Evolutionary conservation across 257 asterid genomes (phyloP).

Genomic region (Ilex asprella): DNA sequence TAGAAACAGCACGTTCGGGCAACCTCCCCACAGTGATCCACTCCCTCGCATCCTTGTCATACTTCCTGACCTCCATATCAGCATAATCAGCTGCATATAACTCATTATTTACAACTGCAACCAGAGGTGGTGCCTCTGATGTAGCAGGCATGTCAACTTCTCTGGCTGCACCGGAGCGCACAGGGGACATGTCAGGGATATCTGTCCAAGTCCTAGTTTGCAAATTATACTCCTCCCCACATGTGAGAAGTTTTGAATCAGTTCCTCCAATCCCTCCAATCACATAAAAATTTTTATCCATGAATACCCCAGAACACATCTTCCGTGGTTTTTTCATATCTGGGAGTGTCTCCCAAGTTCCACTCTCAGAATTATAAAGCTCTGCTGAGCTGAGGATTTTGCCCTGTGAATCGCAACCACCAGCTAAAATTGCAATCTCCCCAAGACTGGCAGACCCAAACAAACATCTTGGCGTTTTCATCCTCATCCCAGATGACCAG

Average conservation of each 20-base stretch:
- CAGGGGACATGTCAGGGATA: constrained; percentile 79
- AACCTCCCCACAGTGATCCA: constrained; percentile 64
- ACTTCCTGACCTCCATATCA: constrained; percentile 67
- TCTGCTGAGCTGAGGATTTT: constrained; percentile 51
- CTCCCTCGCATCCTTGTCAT: constrained; percentile 33
- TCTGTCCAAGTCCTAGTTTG: constrained; percentile 57
- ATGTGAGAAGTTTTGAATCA: constrained; percentile 39
- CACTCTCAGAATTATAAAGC: constrained; percentile 40
- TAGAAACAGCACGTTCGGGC: constrained; percentile 71
- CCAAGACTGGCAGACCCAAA: constrained; percentile 90
- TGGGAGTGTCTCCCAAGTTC: constrained; percentile 57
- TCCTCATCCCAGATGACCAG: constrained; percentile 79
- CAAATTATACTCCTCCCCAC: constrained; percentile 47
- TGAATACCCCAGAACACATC: constrained; percentile 86
- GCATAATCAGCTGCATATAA: constrained; percentile 85
- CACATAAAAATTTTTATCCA: constrained; percentile 66
- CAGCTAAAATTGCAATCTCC: constrained; percentile 79
- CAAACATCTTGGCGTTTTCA: constrained; percentile 78
- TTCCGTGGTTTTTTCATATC: constrained; percentile 70
- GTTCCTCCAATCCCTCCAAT: constrained; percentile 61
- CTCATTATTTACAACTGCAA: constrained; percentile 75
- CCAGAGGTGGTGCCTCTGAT: constrained; percentile 82
- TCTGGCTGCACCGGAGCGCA: constrained; percentile 45
- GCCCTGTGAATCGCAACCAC: constrained; percentile 65
- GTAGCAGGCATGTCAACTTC: constrained; percentile 50